Evolutionary conservation across 2,329 filamentous ascomycete species (phyloP), one percentile per base, ranked within the genome.

Genomic region (Dendryphion nanum): DNA sequence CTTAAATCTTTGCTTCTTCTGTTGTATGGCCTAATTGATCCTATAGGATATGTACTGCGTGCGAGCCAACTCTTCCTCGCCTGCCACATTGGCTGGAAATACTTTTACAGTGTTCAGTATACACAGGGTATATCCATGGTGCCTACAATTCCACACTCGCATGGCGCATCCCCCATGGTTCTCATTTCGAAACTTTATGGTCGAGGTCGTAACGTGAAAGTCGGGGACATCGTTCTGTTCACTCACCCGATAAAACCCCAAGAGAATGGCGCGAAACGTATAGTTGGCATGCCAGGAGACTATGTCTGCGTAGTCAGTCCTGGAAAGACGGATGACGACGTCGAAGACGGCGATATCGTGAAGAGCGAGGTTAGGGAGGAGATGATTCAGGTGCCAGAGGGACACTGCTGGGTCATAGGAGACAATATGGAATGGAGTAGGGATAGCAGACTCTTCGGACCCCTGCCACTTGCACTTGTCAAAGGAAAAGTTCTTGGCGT

Each of bases 371-470:
- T 21, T 33, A 10, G 31, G 6, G 60, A 65, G 29, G 51, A 53
- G 34, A 83, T 87, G 78, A 75, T 89, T 14, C 81, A 86, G 74
- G 86, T 98, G 13, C 93, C 93, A 0, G 75, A 86, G 58, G 93
- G 93, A 2, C 93, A 98, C 72, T 94, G 89, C 56, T 97, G 89
- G 81, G 72, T 96, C 5, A 79, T 82, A 3, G 93, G 93, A 3
- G 93, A 98, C 66, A 97, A 97, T 64, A 60, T 95, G 44, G 75
- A 81, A 3, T 85, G 79, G 55, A 96, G 89, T 17, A 74, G 88
- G 48, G 93, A 98, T 70, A 96, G 89, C 30, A 81, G 93, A 45
- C 74, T 82, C 28, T 95, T 85, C 69, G 93, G 93, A 0, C 89
- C 93, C 0, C 63, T 98, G 18, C 93, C 93, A 1, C 70, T 98